These are phyloP conservation scores for Colletotrichum higginsianum DNA, from an alignment of 2,329 filamentous ascomycete genomes.

Conservation along the genomic window DNA sequence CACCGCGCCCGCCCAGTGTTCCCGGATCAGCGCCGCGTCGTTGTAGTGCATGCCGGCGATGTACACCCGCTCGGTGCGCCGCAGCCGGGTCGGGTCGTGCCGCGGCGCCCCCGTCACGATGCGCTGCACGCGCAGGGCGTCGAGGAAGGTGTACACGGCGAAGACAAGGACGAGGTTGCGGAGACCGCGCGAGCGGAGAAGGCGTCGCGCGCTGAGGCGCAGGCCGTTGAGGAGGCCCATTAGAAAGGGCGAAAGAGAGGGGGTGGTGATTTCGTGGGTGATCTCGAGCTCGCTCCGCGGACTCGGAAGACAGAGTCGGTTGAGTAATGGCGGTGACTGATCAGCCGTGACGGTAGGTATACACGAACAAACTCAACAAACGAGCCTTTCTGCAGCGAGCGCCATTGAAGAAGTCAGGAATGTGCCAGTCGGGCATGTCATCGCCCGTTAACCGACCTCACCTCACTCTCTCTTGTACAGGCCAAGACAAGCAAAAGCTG, in stretches of 20 bases:
- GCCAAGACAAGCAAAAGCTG: constrained; percentile 8
- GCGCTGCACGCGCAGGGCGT: constrained; percentile 54
- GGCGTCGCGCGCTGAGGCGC: constrained; percentile 50
- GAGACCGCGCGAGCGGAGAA: constrained; percentile 54
- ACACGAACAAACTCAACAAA: neutral
- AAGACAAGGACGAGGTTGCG: constrained; percentile 54
- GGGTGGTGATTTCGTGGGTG: neutral
- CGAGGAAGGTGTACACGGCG: constrained; percentile 55
- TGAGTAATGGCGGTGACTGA: neutral
- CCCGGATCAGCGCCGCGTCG: constrained; percentile 71
- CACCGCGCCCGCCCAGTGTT: constrained; percentile 75
- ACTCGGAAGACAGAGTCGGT: neutral
- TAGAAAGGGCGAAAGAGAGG: neutral
- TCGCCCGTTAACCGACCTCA: neutral
- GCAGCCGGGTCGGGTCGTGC: constrained; percentile 43
- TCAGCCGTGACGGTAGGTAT: neutral
- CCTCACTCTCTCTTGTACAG: neutral
- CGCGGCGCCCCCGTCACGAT: constrained; percentile 22
- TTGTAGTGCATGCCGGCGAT: constrained; percentile 81
- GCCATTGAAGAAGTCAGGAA: constrained; percentile 2
- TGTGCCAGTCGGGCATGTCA: neutral
- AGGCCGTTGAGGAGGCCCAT: constrained; percentile 33
- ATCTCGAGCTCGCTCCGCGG: neutral
- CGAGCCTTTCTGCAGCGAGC: neutral
- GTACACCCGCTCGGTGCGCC: constrained; percentile 66